Conservation (phyloP, 2,329 filamentous ascomycete genomes). For the Phaeosphaeria sp. region DNA sequence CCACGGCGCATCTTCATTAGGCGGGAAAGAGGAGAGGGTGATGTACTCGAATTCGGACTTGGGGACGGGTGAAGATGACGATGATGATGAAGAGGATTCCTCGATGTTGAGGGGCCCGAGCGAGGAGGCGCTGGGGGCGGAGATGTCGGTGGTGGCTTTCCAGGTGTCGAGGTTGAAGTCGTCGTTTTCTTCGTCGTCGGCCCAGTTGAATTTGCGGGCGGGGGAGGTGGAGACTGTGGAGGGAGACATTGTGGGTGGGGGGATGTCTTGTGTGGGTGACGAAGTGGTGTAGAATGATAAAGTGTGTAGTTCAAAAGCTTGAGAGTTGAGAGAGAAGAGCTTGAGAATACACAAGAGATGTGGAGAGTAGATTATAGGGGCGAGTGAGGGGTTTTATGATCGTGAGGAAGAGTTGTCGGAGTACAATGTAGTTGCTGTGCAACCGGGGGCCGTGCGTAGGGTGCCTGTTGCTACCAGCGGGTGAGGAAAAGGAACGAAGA, state of each 20-base stretch:
- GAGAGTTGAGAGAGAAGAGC: neutral
- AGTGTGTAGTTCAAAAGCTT: neutral
- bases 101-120: slow-evolving; percentile 13
- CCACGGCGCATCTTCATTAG: too few species aligned
- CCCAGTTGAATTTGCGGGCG: slow-evolving; percentile 19
- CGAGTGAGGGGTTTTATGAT: neutral
- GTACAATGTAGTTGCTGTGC: neutral
- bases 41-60: neutral
- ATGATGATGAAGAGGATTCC: neutral
- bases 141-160: slow-evolving; percentile 21
- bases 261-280: neutral
- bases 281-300: neutral
- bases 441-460: neutral
- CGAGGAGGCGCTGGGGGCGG: slow-evolving; percentile 9
- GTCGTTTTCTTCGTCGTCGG: slow-evolving; percentile 34
- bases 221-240: neutral
- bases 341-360: neutral
- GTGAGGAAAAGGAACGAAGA: neutral
- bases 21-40: too few species aligned
- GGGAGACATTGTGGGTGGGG: neutral
- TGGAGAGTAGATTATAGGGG: neutral
- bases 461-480: neutral
- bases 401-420: neutral
- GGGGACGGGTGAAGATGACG: neutral
- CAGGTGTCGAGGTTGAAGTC: slow-evolving; percentile 22